Conservation (phyloP, 2,329 filamentous ascomycete genomes). For the Westerdykella sp. region DNA sequence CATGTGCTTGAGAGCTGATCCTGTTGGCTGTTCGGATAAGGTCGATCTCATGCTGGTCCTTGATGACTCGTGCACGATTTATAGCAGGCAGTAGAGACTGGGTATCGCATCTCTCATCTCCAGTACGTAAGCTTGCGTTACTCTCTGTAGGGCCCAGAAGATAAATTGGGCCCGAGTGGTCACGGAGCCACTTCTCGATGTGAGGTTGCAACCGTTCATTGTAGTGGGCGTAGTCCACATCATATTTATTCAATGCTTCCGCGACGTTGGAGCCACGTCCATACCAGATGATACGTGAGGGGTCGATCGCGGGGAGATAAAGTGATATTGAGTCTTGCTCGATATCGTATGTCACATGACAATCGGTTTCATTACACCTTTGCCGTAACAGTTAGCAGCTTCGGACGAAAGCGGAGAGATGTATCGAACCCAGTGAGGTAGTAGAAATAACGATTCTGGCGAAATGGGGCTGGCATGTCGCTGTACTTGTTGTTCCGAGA, state of each 20-base stretch:
- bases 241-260: slow-evolving; percentile 55
- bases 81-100: slow-evolving; percentile 50
- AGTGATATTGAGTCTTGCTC: slow-evolving; percentile 58
- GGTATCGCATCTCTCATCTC: slow-evolving; percentile 39
- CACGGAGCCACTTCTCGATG: slow-evolving; percentile 28
- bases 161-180: slow-evolving; percentile 1
- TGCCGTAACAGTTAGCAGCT: slow-evolving; percentile 7
- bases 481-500: slow-evolving; percentile 51
- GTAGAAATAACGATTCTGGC: slow-evolving; percentile 57
- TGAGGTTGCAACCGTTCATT: slow-evolving; percentile 25
- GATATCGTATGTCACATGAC: slow-evolving; percentile 53
- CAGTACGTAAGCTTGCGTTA: no score
- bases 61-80: slow-evolving; percentile 72
- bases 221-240: slow-evolving; percentile 66
- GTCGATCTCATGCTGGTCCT: slow-evolving; percentile 75
- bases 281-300: slow-evolving; percentile 56
- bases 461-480: slow-evolving; percentile 51
- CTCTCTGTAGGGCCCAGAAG: slow-evolving; percentile 15
- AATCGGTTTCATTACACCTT: slow-evolving; percentile 47
- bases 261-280: slow-evolving; percentile 55
- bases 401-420: neutral
- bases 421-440: slow-evolving; percentile 48
- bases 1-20: slow-evolving; percentile 72
- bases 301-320: slow-evolving; percentile 66
- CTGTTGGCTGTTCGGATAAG: slow-evolving; percentile 75